Percentiles rank a stretch among this genome's conserved stretches.
Conservation (phyloP, 1,284 basidiomycete species). For the Ceratobasidium sp. region DNA sequence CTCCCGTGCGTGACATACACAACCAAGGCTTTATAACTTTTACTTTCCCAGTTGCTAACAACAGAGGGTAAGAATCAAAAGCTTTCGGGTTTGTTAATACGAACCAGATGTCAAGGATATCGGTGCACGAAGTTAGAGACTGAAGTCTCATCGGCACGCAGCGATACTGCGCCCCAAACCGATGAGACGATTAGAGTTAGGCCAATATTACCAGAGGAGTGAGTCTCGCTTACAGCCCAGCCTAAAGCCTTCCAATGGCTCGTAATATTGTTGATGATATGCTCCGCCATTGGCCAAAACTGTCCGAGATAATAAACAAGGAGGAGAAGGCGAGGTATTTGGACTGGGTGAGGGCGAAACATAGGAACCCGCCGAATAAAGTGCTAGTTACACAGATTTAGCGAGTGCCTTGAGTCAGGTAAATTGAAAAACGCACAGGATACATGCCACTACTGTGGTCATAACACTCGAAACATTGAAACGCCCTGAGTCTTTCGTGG, state of each 20-base stretch:
- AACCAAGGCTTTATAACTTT: slow-evolving; percentile 6
- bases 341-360: too few relatives aligned
- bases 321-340: not conserved
- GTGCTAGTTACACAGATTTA: too few relatives aligned
- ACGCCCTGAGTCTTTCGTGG: not conserved
- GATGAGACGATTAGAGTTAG: too few relatives aligned
- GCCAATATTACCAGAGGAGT: too few relatives aligned
- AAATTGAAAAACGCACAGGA: not conserved
- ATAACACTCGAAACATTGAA: not conserved
- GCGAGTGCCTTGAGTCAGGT: too few relatives aligned
- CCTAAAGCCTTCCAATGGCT: not conserved
- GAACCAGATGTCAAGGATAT: too few relatives aligned
- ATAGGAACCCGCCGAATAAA: too few relatives aligned
- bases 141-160: not conserved
- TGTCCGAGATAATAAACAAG: not conserved
- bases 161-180: not conserved
- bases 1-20: not conserved
- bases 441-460: not conserved
- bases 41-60: not conserved
- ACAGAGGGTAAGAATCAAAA: not conserved
- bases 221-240: not conserved
- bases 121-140: not conserved
- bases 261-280: not conserved
- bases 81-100: not conserved
- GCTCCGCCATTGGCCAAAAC: not conserved